Base-by-base conservation (phyloP, 257 asterid genomes). In the Lantana camara region DNA sequence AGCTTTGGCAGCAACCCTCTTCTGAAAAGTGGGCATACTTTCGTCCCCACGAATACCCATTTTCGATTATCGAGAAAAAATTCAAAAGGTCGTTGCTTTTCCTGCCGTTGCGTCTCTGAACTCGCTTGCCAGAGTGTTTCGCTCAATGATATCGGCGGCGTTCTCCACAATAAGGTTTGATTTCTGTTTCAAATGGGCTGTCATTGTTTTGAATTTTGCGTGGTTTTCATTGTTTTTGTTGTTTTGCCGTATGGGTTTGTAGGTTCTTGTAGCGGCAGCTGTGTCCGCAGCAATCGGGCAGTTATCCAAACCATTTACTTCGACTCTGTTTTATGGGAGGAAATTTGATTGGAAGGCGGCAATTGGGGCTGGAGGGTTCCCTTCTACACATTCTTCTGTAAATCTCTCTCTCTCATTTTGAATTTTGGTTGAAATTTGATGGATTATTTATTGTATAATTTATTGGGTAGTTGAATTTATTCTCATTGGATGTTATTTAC, bases 321-420 rank as follows among this genome's bases (percentile, higher is more conserved):
- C 95, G 3, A n/a, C 68, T 40, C 0, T 87, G 22, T 70, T 92
- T 0, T 73, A 75, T 60, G 85, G 96, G 16, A 82, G 76, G 60
- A 70, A 81, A 32, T 82, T 87, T 55, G 82, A 89, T 74, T 63
- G 76, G 58, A 87, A 38, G 79, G 63, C 69, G 32, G 82, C 73
- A 52, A 23, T 85, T 34, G 84, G 77, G 32, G 71, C 97, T 75
- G 98, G 97, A 68, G 97, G 98, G 6, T 82, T 92, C 64, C 98
- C 98, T 77, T 92, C 98, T 41, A 83, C 95, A 0, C 98, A 92
- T 80, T 87, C 98, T 54, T 92, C 97, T 50, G 97, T 89, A 81
- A 77, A 35, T 11, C 10, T 14, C 16, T n/a, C n/a, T n/a, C n/a
- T n/a, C n/a, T n/a, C n/a, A n/a, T 20, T 67, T 45, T 22, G 9